Base-by-base conservation (phyloP, 768 basidiomycete species). In the Albatrellus ellisii region DNA sequence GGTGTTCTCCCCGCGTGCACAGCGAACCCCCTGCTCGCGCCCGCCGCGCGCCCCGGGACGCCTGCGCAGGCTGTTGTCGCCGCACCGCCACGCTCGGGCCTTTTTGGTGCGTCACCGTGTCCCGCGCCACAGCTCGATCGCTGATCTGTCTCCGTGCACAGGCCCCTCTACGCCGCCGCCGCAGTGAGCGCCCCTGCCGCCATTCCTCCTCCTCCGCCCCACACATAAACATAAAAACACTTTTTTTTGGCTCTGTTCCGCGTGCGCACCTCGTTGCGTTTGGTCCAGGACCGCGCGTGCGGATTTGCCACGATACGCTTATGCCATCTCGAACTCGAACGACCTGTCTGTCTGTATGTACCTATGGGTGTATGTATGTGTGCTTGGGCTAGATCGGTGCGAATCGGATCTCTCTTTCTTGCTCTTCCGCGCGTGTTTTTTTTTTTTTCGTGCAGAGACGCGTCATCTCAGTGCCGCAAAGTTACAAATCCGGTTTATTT, bases 1-100 rank as follows among this genome's bases (percentile, higher is more conserved):
- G 18, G 22, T 41, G 28, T 22, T 15, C 22, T n/a, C 22, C 21
- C n/a, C n/a, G n/a, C n/a, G 12, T 21, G 11, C 8, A 26, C 52
- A 84, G 82, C 83, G 3, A 82, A 83, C 52, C 78, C 80, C 3
- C 55, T 75, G 5, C 53, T 80, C 7, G 65, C 70, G 1, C 79
- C 79, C 0, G 59, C 64, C 2, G 62, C 70, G 0, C 47, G 64
- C 4, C 52, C 59, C 0, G 59, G 64, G 0, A 55, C 62, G 1
- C 46, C 67, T 3, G 62, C 65, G 5, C 59, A 64, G 26, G 61
- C 56, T 3, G 41, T 58, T 20, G 48, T 48, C 11, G 40, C 50
- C n/a, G 49, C 59, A 33, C 59, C 68, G 0, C 64, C 76, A 6
- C 70, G 77, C 46, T 52, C 65, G 26, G 82, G 82, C 25, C 64